Percentiles rank a stretch among this genome's conserved stretches.
Conservation (phyloP, 2,329 filamentous ascomycete genomes). For the Niveomyces coronatus region DNA sequence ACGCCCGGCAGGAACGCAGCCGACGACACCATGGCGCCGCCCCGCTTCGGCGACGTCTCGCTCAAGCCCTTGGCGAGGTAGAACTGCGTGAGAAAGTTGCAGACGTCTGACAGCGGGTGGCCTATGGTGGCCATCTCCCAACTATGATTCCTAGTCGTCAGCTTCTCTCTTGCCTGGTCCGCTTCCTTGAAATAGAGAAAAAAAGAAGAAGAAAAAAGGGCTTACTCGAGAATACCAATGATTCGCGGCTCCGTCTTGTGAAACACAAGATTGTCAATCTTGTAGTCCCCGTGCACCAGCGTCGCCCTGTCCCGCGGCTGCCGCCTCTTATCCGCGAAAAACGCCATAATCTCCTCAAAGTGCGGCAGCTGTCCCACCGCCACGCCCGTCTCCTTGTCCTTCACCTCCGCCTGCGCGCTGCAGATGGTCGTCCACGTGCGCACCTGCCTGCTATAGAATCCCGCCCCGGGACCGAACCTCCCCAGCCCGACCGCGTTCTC, state of each 20-base stretch:
- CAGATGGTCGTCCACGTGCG: conserved; percentile 74
- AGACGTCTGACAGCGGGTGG: conserved; percentile 86
- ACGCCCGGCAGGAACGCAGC: conserved; percentile 49
- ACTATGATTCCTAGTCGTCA: conserved; percentile 25
- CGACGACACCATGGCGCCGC: conserved; percentile 17
- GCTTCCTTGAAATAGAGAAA: background rate
- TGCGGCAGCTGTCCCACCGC: conserved; percentile 76
- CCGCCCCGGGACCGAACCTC: conserved; percentile 59
- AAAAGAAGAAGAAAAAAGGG: conserved; percentile 8
- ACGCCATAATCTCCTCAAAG: conserved; percentile 67
- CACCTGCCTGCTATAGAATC: conserved; percentile 82
- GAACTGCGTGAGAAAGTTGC: conserved; percentile 54
- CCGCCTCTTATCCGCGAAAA: conserved; percentile 58
- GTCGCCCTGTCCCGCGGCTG: conserved; percentile 71
- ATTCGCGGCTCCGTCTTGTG: conserved; percentile 80
- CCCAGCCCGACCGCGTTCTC: conserved; percentile 57
- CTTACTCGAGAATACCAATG: conserved; percentile 81
- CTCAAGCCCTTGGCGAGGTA: conserved; percentile 23
- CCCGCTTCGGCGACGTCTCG: conserved; percentile 10
- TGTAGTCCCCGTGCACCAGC: conserved; percentile 92
- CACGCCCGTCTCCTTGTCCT: conserved; percentile 66
- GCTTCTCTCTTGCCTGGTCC: no score
- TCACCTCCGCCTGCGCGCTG: conserved; percentile 61
- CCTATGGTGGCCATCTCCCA: conserved; percentile 99
- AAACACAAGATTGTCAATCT: conserved; percentile 85